Evolutionary conservation across 2,329 filamentous ascomycete genomes (phyloP).

Genomic region (Aspergillus ochraceoroseus): DNA sequence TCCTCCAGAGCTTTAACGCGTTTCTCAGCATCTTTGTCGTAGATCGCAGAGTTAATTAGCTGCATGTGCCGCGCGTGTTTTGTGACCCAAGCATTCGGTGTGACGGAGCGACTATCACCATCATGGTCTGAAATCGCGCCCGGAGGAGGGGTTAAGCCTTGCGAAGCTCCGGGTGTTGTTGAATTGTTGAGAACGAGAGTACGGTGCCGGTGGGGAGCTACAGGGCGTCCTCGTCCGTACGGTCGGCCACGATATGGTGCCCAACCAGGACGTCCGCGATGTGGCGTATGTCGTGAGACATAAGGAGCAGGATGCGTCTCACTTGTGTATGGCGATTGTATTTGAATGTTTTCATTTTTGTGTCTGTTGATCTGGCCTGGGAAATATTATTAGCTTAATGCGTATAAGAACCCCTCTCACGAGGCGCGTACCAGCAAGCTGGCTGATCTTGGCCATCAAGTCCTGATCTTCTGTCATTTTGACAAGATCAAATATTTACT

Average conservation of each 20-base stretch:
- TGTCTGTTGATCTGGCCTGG: constrained; percentile 74
- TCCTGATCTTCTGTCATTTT: constrained; percentile 54
- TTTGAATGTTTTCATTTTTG: constrained; percentile 54
- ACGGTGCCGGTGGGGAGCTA: constrained; percentile 50
- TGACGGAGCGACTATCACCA: constrained; percentile 26
- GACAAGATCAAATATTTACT: constrained; percentile 8
- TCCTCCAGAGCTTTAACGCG: constrained; percentile 68
- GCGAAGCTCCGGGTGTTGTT: constrained; percentile 21
- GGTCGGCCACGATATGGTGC: constrained; percentile 44
- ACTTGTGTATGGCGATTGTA: constrained; percentile 20
- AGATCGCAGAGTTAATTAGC: constrained; percentile 74
- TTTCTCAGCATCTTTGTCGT: constrained; percentile 66
- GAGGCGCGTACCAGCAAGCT: constrained; percentile 50
- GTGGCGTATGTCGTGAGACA: constrained; percentile 29
- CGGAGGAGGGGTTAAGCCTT: constrained; percentile 24
- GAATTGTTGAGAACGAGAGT: constrained; percentile 62
- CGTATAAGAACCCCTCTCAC: constrained; percentile 24
- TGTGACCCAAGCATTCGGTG: constrained; percentile 58
- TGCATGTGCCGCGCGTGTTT: constrained; percentile 73
- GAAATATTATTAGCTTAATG: constrained; percentile 15
- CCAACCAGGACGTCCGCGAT: constrained; percentile 37
- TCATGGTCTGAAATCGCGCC: constrained; percentile 28
- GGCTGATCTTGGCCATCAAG: constrained; percentile 53
- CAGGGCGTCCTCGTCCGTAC: constrained; percentile 32
- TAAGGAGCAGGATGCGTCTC: constrained; percentile 23